Evolutionary conservation across 2,329 filamentous ascomycete genomes (phyloP), one percentile per base, ranked within the genome.

Genomic region (Rhinocladiella mackenziei): DNA sequence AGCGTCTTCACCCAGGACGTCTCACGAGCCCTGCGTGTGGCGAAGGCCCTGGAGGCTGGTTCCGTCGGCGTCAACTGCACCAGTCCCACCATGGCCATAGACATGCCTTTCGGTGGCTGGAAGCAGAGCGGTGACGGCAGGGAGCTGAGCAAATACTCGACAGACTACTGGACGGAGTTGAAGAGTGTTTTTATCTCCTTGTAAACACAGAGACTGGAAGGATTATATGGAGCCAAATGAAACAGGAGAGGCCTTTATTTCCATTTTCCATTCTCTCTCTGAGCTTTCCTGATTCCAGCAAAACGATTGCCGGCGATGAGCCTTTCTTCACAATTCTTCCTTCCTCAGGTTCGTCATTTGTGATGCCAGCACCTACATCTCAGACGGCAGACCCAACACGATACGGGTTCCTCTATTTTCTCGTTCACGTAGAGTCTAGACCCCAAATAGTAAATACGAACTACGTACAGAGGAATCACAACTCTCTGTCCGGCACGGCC

Each of bases 81-180:
- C n/a, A 51, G 45, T 36, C 51, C 49, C 32, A 57, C 45, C 15
- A 56, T 44, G 38, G 50, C 31, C 30, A 44, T 51, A 23, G 50
- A 44, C 39, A 39, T 39, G 43, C 78, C 78, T 1, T 40, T 62
- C 57, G 4, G 59, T 48, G 60, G 60, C 11, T 55, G 49, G 41
- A 62, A 62, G 46, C 53, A 60, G 43, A 60, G 58, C 22, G 60
- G 60, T 14, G 39, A 61, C 26, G 60, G 60, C 7, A 51, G 60
- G n/a, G 60, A 62, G 34, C 41, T 53, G 36, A 53, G 55, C 20
- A 53, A 39, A 13, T 48, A 57, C 36, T 77, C 76, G 2, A 62
- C 81, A 48, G 76, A 76, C 44, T 74, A 75, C n/a, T 82, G 81
- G 59, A 77, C 75, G 19, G 76, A 80, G 58, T 67, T 72, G 53